Percentiles rank a stretch among this genome's conserved stretches.
Evolutionary conservation across 306 rosid species (phyloP).

Genomic region (Corylus americana): DNA sequence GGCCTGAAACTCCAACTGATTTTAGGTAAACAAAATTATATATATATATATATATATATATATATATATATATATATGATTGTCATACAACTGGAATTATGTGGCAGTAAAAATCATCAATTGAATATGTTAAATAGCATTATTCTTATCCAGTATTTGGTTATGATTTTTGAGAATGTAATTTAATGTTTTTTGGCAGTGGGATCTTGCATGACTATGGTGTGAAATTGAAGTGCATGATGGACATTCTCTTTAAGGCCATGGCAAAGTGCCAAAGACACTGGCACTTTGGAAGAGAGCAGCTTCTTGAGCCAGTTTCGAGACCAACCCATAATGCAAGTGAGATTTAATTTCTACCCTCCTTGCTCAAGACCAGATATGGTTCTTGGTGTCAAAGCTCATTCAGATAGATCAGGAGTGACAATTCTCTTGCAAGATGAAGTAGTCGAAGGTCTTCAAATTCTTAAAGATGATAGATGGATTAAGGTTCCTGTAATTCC

Average conservation of each 20-base stretch:
- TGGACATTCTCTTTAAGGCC: constrained; percentile 41
- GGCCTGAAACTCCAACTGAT: constrained; percentile 56
- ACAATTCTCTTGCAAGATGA: constrained; percentile 56
- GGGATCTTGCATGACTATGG: constrained; percentile 37
- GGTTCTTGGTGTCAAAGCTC: constrained; percentile 71
- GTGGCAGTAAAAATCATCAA: too few relatives aligned
- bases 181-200: constrained; percentile 16
- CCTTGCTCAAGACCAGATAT: constrained; percentile 56
- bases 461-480: constrained; percentile 47
- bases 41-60: too few relatives aligned
- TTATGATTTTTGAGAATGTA: too few relatives aligned
- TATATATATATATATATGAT: too few relatives aligned
- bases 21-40: constrained; percentile 31
- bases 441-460: constrained; percentile 63
- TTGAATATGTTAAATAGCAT: too few relatives aligned
- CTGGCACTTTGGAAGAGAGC: constrained; percentile 49
- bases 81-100: too few relatives aligned
- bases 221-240: constrained; percentile 34
- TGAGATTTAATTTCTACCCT: constrained; percentile 60
- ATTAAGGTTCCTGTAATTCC: constrained; percentile 50
- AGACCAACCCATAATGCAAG: constrained; percentile 23
- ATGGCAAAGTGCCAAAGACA: constrained; percentile 34
- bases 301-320: constrained; percentile 54
- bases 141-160: too few relatives aligned
- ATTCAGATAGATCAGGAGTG: constrained; percentile 61